phyloP scores from a whole-genome alignment of 495 filamentous ascomycete species.

The Clohesyomyces aquaticus region DNA sequence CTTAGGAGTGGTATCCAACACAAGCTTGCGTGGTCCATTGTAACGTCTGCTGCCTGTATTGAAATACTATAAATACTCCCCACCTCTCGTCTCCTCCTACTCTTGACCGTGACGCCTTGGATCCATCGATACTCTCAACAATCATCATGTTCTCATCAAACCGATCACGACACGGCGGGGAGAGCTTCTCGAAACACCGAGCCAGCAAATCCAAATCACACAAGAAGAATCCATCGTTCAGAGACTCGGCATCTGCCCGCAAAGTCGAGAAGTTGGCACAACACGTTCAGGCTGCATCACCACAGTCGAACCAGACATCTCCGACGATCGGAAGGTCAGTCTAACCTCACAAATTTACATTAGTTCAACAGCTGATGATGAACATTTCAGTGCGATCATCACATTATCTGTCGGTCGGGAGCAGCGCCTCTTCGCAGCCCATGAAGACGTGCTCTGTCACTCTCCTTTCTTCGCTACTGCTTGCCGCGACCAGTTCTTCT shows the following conservation, averaged over 20 bases:
- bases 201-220: conserved; percentile 46
- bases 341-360: neutral
- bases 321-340: conserved; percentile 41
- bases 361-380: conserved; percentile 13
- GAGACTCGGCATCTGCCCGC: conserved; percentile 37
- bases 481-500: conserved; percentile 65
- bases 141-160: conserved; percentile 46
- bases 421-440: conserved; percentile 84
- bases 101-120: too few species aligned
- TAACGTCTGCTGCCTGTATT: conserved; percentile 26
- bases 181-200: conserved; percentile 48
- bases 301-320: conserved; percentile 36
- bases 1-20: conserved; percentile 22
- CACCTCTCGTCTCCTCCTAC: conserved; percentile 19
- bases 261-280: conserved; percentile 40
- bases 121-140: neutral
- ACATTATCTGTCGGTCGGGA: conserved; percentile 78
- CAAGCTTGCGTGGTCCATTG: conserved; percentile 23
- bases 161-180: conserved; percentile 41
- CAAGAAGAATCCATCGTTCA: conserved; percentile 48
- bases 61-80: conserved; percentile 30
- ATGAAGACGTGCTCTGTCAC: conserved; percentile 78
- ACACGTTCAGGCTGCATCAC: conserved; percentile 31
- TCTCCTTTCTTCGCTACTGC: conserved; percentile 74
- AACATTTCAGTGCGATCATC: conserved; percentile 68